These are phyloP conservation scores for Tilletia indica DNA, from an alignment of 1,284 basidiomycete species.

Conservation along the genomic window DNA sequence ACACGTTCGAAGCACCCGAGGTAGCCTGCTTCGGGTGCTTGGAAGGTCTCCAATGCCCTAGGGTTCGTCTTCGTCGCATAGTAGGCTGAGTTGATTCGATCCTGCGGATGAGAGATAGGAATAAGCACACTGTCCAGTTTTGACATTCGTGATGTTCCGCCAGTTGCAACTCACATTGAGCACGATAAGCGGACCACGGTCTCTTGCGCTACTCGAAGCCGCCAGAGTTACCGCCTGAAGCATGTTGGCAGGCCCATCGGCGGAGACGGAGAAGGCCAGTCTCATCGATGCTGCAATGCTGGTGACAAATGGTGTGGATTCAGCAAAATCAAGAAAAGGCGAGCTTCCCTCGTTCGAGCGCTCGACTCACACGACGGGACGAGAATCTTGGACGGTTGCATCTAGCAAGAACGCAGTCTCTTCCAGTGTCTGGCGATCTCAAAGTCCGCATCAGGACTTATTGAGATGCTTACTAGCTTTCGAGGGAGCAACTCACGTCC, in stretches of 20 bases:
- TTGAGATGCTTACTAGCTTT: neutral
- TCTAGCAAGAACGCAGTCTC: conserved; percentile 50
- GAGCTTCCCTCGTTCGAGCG: conserved; percentile 8
- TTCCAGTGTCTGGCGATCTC: conserved; percentile 38
- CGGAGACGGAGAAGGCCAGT: conserved; percentile 49
- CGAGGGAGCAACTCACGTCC: conserved; percentile 27
- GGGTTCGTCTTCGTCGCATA: conserved; percentile 51
- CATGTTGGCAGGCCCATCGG: conserved; percentile 53
- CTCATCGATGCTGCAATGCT: conserved; percentile 41
- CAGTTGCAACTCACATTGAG: neutral
- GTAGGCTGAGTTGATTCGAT: conserved; percentile 48
- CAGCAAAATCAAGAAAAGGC: neutral
- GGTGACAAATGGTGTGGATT: neutral
- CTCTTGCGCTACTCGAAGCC: conserved; percentile 30
- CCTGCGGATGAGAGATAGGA: conserved; percentile 28
- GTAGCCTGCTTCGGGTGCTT: conserved; percentile 48
- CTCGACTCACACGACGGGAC: conserved; percentile 54
- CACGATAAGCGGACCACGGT: conserved; percentile 33
- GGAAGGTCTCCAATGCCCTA: conserved; percentile 51
- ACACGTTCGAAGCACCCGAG: conserved; percentile 27
- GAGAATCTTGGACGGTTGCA: conserved; percentile 35
- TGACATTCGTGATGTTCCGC: conserved; percentile 21
- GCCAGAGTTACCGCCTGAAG: conserved; percentile 47
- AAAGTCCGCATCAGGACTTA: neutral
- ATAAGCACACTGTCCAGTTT: conserved; percentile 42